These are phyloP conservation scores for Candida sakaeoensis DNA, from an alignment of 805 yeast species.

Conservation along the genomic window DNA sequence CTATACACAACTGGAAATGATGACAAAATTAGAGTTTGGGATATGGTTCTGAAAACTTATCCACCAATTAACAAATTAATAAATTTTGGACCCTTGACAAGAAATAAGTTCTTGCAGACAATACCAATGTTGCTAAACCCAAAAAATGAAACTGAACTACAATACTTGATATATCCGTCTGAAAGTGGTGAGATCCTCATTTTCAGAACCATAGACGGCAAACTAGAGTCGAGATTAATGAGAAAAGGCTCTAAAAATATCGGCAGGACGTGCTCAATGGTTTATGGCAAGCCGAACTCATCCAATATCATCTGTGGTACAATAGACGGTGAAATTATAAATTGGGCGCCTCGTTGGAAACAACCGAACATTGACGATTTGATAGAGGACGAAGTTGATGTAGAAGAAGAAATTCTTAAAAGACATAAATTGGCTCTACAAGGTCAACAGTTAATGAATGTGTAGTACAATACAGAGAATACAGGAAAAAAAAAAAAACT, in stretches of 20 bases:
- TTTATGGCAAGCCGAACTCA: conserved; percentile 41
- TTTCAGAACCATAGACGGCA: conserved; percentile 58
- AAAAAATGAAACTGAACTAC: conserved; percentile 48
- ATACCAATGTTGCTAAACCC: conserved; percentile 55
- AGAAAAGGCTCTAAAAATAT: conserved; percentile 37
- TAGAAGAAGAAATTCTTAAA: conserved; percentile 6
- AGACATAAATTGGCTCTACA: conserved; percentile 1
- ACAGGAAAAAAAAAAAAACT: neutral
- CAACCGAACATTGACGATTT: conserved; percentile 9
- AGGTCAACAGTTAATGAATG: conserved; percentile 4
- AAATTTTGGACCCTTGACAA: conserved; percentile 74
- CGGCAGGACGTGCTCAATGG: conserved; percentile 51
- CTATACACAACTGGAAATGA: conserved; percentile 73
- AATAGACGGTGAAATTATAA: conserved; percentile 59
- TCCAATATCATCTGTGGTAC: conserved; percentile 57
- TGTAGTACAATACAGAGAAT: neutral
- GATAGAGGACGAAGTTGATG: conserved; percentile 7
- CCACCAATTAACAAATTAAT: conserved; percentile 57
- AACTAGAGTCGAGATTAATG: conserved; percentile 53
- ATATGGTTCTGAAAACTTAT: conserved; percentile 36
- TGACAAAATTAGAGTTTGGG: conserved; percentile 80
- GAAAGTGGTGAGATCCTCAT: conserved; percentile 70
- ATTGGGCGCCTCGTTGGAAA: conserved; percentile 44
- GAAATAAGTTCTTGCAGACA: conserved; percentile 52
- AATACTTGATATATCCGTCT: conserved; percentile 65